Evolutionary conservation across 2,329 filamentous ascomycete genomes (phyloP), one percentile per base, ranked within the genome.

Genomic region (Penicillium italicum): DNA sequence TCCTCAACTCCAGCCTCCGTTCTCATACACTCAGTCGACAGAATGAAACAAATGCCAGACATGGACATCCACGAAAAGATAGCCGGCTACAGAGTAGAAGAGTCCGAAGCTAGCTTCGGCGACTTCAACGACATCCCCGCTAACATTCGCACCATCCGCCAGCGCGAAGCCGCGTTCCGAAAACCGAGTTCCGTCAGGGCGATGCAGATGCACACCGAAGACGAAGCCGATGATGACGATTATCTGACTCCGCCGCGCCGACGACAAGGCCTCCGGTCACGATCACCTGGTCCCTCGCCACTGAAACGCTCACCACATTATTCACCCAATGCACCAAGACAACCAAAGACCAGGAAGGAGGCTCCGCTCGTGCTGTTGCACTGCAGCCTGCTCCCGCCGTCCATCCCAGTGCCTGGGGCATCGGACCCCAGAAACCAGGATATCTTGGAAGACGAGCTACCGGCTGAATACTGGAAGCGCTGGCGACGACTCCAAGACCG

Each of bases 331-430:
- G 60, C 61, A 6, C 59, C 67, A 0, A 55, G 62, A 6, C 62
- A 68, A 28, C 63, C 69, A 12, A 79, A 69, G 45, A 53, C 68
- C 2, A 73, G 72, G 57, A 76, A 74, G 50, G 79, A 82, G 57
- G 78, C 79, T 55, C 84, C 84, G 0, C 75, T 87, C 4, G 82
- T 87, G 2, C 69, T 87, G 48, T 71, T 87, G 3, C 84, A 87
- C 64, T 80, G 84, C 50, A 85, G 80, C 5, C 68, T 86, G 0
- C 72, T 86, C 14, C 81, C 82, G 0, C 77, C 80, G 12, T 77
- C 78, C 16, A 66, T 82, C 4, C 76, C 79, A 0, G 79, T 82
- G 43, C 75, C 78, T 4, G 71, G 71, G 5, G 62, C 71, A 1
- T 18, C 67, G 2, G 62, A 62, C 0, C 60, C 63, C 2, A 72